phyloP scores from a whole-genome alignment of 2,329 filamentous ascomycete species.

The Scedosporium boydii region DNA sequence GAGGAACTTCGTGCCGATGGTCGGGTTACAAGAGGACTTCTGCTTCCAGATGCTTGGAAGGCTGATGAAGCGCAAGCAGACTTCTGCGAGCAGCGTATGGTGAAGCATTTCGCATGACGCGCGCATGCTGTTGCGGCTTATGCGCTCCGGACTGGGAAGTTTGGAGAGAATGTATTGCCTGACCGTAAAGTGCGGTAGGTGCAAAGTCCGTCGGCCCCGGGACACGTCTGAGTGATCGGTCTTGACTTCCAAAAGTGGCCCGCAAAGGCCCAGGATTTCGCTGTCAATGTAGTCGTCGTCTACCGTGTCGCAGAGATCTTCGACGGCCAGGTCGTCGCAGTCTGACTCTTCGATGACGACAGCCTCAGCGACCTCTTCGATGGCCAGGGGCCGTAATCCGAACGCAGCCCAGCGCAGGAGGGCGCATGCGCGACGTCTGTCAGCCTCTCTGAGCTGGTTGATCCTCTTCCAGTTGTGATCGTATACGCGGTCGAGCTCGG shows the following conservation, averaged over 20 bases:
- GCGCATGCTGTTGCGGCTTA: too few species aligned
- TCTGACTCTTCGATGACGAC: slow-evolving; percentile 13
- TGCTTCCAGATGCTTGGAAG: too few species aligned
- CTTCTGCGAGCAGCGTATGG: too few species aligned
- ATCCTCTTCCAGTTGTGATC: slow-evolving; percentile 21
- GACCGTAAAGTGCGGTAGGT: slow-evolving; percentile 15
- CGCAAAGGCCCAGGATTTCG: slow-evolving; percentile 19
- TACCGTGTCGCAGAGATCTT: slow-evolving; percentile 13
- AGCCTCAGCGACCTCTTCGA: slow-evolving; percentile 13
- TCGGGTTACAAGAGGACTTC: too few species aligned
- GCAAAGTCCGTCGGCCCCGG: background rate
- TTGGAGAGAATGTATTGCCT: slow-evolving; percentile 12
- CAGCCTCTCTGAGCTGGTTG: background rate
- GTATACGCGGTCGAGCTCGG: slow-evolving; percentile 19
- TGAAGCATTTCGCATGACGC: too few species aligned
- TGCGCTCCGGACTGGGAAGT: background rate
- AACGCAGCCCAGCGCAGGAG: slow-evolving; percentile 12
- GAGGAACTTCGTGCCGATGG: too few species aligned
- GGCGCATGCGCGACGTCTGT: slow-evolving; percentile 14
- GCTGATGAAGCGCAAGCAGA: too few species aligned
- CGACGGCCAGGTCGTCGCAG: background rate
- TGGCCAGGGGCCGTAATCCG: slow-evolving; percentile 15
- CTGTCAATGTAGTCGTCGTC: slow-evolving; percentile 19
- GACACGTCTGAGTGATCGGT: accelerated
- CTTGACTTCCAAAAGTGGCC: slow-evolving; percentile 18